These are phyloP conservation scores for Plasmodium falciparum DNA, from an alignment of 169 alveolate species.

Conservation along the genomic window DNA sequence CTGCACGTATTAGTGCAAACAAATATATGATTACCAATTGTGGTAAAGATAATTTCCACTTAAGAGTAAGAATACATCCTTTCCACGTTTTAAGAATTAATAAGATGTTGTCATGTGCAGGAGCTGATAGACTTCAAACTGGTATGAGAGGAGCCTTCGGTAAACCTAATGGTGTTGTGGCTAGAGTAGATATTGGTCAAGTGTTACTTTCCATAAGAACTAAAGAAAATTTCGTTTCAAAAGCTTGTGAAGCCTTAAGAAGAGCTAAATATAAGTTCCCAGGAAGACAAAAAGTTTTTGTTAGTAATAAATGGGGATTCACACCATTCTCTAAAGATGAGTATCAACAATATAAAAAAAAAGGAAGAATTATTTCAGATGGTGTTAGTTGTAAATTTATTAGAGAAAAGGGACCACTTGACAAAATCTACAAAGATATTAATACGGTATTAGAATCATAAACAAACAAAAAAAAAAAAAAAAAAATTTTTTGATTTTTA, in stretches of 20 bases:
- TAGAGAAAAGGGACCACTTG: constrained; percentile 86
- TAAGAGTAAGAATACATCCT: constrained; percentile 99
- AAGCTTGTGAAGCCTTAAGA: constrained; percentile 96
- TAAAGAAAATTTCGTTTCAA: constrained; percentile 89
- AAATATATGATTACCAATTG: constrained; percentile 97
- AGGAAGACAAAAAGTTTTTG: constrained; percentile 98
- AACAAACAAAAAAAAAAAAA: not conserved
- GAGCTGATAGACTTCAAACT: constrained; percentile 99
- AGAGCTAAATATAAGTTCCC: constrained; percentile 99
- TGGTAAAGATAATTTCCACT: constrained; percentile 99
- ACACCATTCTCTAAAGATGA: constrained; percentile 96
- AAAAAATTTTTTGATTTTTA: constrained; percentile 1
- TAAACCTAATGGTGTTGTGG: constrained; percentile 98
- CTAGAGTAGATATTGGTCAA: constrained; percentile 97
- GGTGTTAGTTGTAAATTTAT: constrained; percentile 93
- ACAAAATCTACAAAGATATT: constrained; percentile 79
- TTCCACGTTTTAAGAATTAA: constrained; percentile 99
- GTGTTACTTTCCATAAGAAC: constrained; percentile 96
- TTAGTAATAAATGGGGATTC: constrained; percentile 99
- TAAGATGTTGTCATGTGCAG: constrained; percentile 99
- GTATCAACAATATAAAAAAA: constrained; percentile 94
- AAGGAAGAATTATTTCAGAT: constrained; percentile 93
- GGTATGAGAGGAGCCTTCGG: constrained; percentile 99
- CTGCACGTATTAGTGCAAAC: constrained; percentile 99
- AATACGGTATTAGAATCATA: constrained; percentile 47